Evolutionary conservation across 148 eudicot species (phyloP).

Genomic region (Rhododendron kiyosumense): DNA sequence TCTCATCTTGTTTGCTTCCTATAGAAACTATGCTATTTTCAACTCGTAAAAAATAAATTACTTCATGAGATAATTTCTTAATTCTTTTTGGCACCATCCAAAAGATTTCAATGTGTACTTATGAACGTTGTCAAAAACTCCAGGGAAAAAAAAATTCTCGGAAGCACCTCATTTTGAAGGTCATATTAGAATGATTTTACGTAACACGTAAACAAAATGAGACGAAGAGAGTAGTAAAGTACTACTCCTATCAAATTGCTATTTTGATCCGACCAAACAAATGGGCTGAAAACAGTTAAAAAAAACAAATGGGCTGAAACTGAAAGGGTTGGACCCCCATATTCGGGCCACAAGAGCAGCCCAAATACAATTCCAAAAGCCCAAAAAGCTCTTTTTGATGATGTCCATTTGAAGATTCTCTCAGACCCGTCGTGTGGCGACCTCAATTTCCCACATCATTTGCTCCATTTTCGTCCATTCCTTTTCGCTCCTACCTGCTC

Average conservation of each 20-base stretch:
- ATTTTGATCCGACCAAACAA: not conserved
- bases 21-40: no score
- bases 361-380: not conserved
- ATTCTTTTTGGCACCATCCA: not conserved
- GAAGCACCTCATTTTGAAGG: not conserved
- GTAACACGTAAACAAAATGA: no score
- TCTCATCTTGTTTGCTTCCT: not conserved
- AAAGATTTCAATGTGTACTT: not conserved
- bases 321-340: no score
- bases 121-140: not conserved
- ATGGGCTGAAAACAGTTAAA: not conserved
- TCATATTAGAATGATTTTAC: no score
- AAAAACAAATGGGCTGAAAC: not conserved
- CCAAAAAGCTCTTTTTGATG: not conserved
- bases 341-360: not conserved
- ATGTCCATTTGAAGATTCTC: not conserved
- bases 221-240: not conserved
- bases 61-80: not conserved
- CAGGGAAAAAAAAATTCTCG: not conserved
- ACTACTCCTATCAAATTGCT: not conserved
- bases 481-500: not conserved
- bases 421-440: not conserved
- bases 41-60: not conserved
- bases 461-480: not conserved
- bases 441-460: not conserved